Conservation (phyloP, 2,329 filamentous ascomycete species). For the Teratosphaeria viscida region DNA sequence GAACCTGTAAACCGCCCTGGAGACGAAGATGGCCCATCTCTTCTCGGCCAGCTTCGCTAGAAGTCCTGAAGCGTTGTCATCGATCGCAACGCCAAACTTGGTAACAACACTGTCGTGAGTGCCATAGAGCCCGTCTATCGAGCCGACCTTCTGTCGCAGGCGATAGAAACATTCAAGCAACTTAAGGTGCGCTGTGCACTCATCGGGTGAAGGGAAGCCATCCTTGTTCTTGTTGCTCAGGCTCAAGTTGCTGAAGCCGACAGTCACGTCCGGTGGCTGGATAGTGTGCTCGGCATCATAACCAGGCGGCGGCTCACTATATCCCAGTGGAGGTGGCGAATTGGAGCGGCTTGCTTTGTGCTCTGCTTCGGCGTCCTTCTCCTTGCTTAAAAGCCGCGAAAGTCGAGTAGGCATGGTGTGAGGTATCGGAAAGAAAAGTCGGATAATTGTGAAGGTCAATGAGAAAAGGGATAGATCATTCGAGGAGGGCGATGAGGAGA, state of each 20-base stretch:
- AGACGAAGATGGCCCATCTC: constrained; percentile 61
- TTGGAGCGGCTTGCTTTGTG: constrained; percentile 5
- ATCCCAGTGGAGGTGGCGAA: constrained; percentile 11
- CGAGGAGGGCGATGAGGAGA: background rate
- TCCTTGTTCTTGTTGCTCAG: constrained; percentile 21
- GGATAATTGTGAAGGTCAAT: background rate
- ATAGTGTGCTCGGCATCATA: constrained; percentile 14
- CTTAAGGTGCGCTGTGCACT: constrained; percentile 64
- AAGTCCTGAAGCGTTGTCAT: constrained; percentile 17
- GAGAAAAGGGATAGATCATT: background rate
- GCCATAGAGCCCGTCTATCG: constrained; percentile 56
- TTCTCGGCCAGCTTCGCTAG: constrained; percentile 55
- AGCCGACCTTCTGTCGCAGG: constrained; percentile 57
- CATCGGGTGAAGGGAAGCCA: constrained; percentile 36
- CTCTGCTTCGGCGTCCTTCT: constrained; percentile 16
- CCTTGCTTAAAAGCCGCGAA: constrained; percentile 10
- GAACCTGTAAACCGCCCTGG: constrained; percentile 59
- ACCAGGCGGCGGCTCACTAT: constrained; percentile 10
- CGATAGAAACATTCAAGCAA: constrained; percentile 57
- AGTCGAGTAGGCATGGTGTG: background rate
- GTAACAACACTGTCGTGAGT: constrained; percentile 34
- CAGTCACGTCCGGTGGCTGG: constrained; percentile 18
- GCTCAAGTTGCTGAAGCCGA: constrained; percentile 19
- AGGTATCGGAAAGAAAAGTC: background rate
- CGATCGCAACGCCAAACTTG: constrained; percentile 24